Evolutionary conservation across 495 filamentous ascomycete species (phyloP), one percentile per base, ranked within the genome.

Genomic region (Penicillium coffeae): DNA sequence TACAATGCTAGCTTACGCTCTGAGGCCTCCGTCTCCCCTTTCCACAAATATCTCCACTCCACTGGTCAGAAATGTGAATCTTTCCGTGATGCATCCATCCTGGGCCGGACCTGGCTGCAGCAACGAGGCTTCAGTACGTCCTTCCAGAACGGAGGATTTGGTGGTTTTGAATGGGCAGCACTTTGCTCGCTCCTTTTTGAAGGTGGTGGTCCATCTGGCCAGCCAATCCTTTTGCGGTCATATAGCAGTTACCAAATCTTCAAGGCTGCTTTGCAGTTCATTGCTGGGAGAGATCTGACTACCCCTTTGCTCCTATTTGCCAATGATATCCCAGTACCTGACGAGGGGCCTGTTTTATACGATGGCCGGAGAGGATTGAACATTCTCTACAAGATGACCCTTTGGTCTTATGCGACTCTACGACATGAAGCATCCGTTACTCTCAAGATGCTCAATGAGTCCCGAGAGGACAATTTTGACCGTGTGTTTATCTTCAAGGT

Each of bases 161-260:
- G 93, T 14, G 80, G 88, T 50, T 94, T 96, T 48, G 92, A 98
- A 62, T 97, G 89, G 89, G 78, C 85, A 0, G 72, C 82, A 20
- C 59, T 90, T 1, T 76, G 87, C 55, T 87, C 90, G n/a, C 71
- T 95, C 15, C 72, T 97, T 2, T 74, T 97, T 41, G 85, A 90
- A 60, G 80, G 82, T 2, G 85, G 86, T 8, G 86, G 83, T 13
- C 75, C 76, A 2, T 84, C 79, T 52, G 88, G 87, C 3, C 77
- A 81, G 42, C 74, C 84, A 2, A 60, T 90, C 18, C 73, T 98
- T 2, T 84, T 89, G 19, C 69, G 81, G 13, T 87, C 88, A 7
- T 87, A 95, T 54, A 95, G 86, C 66, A 87, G 85, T 70, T 93
- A 93, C 37, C 92, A 98, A 65, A 79, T 97, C 48, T 96, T 98